Base-by-base conservation (phyloP, 495 filamentous ascomycete species). In the Penicillium soppii region DNA sequence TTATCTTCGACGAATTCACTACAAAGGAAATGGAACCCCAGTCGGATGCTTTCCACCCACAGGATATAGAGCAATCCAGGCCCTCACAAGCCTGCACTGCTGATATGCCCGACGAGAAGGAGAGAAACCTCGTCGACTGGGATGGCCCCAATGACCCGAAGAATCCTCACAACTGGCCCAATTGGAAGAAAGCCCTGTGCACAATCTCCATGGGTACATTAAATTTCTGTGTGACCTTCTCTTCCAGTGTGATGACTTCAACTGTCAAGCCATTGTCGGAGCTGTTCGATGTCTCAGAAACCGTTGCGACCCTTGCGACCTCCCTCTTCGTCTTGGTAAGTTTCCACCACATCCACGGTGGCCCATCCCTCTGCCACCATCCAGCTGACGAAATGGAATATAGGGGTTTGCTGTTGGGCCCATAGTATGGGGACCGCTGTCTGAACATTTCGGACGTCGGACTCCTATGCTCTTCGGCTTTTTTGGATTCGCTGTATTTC, bases 121-220 rank as follows among this genome's bases (percentile, higher is more conserved):
- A n/a, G n/a, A n/a, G n/a, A n/a, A 72, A 74, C 30, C 56, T 76
- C 6, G 69, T 77, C 1, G 68, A 68, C 27, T 77, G 67, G 63
- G 66, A 74, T 53, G 72, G 74, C 7, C 71, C 69, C 0, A 59
- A 87, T 42, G 88, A 92, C 54, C 85, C 85, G 0, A 69, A 80
- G 36, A 88, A 90, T 69, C 88, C 88, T 4, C 75, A 83, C 60
- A 91, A 92, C 65, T 89, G 85, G 56, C 61, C 79, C 0, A 50
- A 57, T 0, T 54, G 66, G 32, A 73, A 76, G 43, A 95, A 95
- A 69, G 91, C 87, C 84, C 50, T 83, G 0, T 77, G 88, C 40
- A 85, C 91, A 0, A 77, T 82, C 58, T 72, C 86, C 23, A 68
- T 86, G 48, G 75, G 75, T 9, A 58, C 62, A 1, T 73, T 86